These are phyloP conservation scores for Picea sitchensis DNA, from an alignment of 75 land plant genomes.

Conservation along the genomic window DNA sequence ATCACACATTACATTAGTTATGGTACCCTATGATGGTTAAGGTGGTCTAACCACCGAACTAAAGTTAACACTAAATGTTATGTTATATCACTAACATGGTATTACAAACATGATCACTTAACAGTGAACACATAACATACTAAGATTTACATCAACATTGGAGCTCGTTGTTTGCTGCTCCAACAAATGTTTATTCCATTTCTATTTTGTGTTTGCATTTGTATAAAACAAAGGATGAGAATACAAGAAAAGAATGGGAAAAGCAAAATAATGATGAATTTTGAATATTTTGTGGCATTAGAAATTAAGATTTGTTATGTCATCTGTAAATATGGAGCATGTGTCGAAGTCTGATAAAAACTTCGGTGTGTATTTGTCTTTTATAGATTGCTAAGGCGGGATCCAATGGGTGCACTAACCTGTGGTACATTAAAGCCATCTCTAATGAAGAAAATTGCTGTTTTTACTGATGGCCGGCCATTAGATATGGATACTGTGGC, in stretches of 20 bases:
- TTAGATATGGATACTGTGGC: slow-evolving; percentile 73
- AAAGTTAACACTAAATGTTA: too few species aligned
- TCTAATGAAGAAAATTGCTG: slow-evolving; percentile 40
- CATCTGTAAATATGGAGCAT: neutral
- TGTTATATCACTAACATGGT: too few species aligned
- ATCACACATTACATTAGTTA: too few species aligned
- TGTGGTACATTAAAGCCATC: slow-evolving; percentile 56
- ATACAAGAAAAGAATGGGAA: neutral
- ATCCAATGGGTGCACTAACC: slow-evolving; percentile 97
- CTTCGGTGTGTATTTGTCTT: slow-evolving; percentile 4
- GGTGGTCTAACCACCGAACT: too few species aligned
- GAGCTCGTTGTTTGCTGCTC: too few species aligned
- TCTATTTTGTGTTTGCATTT: neutral
- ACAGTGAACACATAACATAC: too few species aligned
- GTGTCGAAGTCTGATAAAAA: neutral
- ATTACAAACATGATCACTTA: too few species aligned
- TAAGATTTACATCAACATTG: too few species aligned
- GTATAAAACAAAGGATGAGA: neutral
- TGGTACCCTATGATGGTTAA: too few species aligned
- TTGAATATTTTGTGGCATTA: neutral
- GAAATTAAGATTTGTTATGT: neutral
- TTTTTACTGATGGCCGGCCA: slow-evolving; percentile 69
- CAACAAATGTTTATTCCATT: neutral
- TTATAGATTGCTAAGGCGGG: slow-evolving; percentile 83
- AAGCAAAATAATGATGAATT: neutral